Conservation (phyloP, 768 basidiomycete genomes). For the Phlebiopsis flavidoalba region DNA sequence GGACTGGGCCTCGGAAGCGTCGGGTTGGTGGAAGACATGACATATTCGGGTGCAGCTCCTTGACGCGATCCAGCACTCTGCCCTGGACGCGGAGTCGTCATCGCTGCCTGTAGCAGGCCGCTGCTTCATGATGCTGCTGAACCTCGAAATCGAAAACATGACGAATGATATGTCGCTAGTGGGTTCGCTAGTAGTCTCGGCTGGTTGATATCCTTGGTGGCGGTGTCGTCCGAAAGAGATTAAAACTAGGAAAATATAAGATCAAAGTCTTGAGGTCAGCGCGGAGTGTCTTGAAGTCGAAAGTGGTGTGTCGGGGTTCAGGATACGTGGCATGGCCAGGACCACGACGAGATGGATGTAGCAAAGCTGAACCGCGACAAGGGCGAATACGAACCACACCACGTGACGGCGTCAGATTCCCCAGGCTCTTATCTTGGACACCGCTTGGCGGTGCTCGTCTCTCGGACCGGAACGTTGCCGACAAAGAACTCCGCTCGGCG, state of each 20-base stretch:
- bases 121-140: slow-evolving; percentile 50
- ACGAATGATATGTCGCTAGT: background rate
- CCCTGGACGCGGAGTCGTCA: slow-evolving; percentile 12
- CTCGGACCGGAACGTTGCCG: too few relatives aligned
- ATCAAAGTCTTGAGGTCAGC: background rate
- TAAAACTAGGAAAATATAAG: background rate
- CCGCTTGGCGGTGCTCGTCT: too few relatives aligned
- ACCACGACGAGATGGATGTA: background rate
- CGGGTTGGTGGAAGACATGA: slow-evolving; percentile 45
- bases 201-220: background rate
- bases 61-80: slow-evolving; percentile 46
- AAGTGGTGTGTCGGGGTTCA: background rate
- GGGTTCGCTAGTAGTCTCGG: background rate
- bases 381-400: background rate
- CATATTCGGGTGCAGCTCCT: slow-evolving; percentile 58
- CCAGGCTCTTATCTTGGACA: too few relatives aligned
- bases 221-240: background rate
- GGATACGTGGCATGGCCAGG: background rate
- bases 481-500: too few relatives aligned
- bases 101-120: slow-evolving; percentile 21
- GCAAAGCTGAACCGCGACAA: background rate
- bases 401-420: background rate
- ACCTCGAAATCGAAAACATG: slow-evolving; percentile 69
- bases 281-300: background rate
- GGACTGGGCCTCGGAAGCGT: slow-evolving; percentile 24